Conservation (phyloP, 106 monocot genomes). For the Acanthochlamys bracteata region DNA sequence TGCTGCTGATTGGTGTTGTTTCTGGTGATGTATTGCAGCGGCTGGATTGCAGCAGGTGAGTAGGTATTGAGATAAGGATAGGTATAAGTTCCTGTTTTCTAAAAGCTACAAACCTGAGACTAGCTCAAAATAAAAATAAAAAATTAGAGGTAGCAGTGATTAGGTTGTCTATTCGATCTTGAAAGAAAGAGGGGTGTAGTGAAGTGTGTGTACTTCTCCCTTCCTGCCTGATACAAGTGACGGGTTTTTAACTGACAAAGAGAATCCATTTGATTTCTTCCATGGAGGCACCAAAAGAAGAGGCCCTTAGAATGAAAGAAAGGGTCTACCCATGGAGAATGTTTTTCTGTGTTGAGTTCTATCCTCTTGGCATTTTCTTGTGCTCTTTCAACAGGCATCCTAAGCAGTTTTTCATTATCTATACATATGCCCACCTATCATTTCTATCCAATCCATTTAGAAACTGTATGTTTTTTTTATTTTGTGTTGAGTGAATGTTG, state of each 20-base stretch:
- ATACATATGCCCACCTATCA: neutral
- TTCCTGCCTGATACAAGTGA: conserved; percentile 13
- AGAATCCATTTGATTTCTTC: conserved; percentile 30
- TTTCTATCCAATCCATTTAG: conserved; percentile 3
- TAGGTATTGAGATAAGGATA: no score
- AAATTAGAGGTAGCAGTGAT: no score
- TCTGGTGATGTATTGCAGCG: no score
- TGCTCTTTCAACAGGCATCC: conserved; percentile 31
- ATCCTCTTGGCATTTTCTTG: conserved; percentile 28
- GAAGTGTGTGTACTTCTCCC: no score
- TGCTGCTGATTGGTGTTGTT: no score
- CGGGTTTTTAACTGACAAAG: conserved; percentile 35
- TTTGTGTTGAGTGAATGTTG: no score
- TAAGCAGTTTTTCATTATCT: conserved; percentile 19
- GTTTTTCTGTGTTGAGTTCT: conserved; percentile 9
- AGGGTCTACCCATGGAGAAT: neutral
- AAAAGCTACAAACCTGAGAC: no score
- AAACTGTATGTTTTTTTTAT: neutral
- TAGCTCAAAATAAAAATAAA: no score
- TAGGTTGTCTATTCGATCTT: no score
- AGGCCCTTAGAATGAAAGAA: neutral
- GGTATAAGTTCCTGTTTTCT: no score
- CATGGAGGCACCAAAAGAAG: conserved; percentile 6
- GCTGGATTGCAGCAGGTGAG: no score
- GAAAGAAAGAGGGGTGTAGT: no score